Evolutionary conservation across 2,329 filamentous ascomycete genomes (phyloP), one percentile per base, ranked within the genome.

Genomic region (Pseudocercospora vitis): DNA sequence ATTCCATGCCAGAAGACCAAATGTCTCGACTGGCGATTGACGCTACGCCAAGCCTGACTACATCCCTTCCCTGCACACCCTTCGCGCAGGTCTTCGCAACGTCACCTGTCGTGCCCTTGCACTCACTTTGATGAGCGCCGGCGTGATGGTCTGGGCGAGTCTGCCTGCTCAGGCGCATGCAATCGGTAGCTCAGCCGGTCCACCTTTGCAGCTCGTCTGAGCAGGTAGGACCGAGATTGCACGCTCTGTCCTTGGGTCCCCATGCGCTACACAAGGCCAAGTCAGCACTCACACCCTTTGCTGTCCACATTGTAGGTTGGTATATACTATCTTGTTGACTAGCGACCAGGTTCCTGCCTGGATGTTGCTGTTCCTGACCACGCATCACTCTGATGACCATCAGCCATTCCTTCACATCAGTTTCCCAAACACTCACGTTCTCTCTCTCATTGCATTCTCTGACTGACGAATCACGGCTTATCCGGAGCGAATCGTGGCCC

Each of bases 361-460:
- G 53, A 55, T 53, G 56, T 52, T 58, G 50, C 51, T 58, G 45
- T 50, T 60, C 60, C 48, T 57, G 45, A 37, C 24, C 37, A 42
- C 31, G 42, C 50, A 28, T 48, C 18, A 33, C 23, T 45, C 31
- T 39, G 46, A 51, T 65, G 65, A 70, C 70, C 61, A 57, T 31
- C 63, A 73, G 71, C 74, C 73, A 73, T 72, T 76, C 72, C 68
- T 73, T 76, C 44, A 45, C 29, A 53, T 35, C 48, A 45, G 65
- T 68, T 70, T 31, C 32, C 32, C 69, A 71, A 69, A 69, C 69
- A 67, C 69, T 61, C 66, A 73, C 70, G 69, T 71, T 76, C 73
- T 65, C 74, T 73, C 57, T 51, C 24, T 57, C 57, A 60, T 55
- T 55, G 50, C 55, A 52, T 48, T 40, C 50, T 53, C 50, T n/a